Evolutionary conservation across 306 rosid species (phyloP), one percentile per base, ranked within the genome.

Genomic region (Coriaria nepalensis): DNA sequence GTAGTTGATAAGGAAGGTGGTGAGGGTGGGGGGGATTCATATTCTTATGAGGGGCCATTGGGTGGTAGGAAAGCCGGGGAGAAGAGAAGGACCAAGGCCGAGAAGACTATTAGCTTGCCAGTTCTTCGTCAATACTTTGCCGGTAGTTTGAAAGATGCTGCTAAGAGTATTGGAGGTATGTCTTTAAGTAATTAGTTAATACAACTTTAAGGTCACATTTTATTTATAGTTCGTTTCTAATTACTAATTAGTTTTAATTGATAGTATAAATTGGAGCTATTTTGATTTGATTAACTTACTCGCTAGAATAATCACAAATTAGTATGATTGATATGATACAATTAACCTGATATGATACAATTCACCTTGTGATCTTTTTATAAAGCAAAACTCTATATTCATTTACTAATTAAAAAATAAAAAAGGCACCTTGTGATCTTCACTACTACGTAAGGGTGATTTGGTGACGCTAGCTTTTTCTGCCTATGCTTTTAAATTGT

Each of bases 61-160:
- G 3, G 29, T 20, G 29, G 29, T 20, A 20, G 29, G 29, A 20
- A 75, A 62, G 74, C 52, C 51, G 54, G 15, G 10, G 71, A 69
- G 69, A 79, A 77, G 70, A 79, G 55, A 51, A 65, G 64, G 52
- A 76, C 64, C 64, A 66, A 78, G 7, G 56, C 74, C 29, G 80
- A 79, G 75, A 83, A 79, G 73, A 79, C 60, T 59, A 76, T 83
- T 66, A 79, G 90, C 71, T 74, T 79, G 74, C 65, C 65, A 43
- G 83, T 84, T 55, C 86, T 84, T 47, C 92, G 70, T 54, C 94
- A 70, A 50, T 73, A 84, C 73, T 84, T 84, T 58, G 77, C 92
- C 49, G 92, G 94, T 37, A 80, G 86, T 58, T 75, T 84, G 48
- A 84, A 77, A 83, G 86, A 84, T 58, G 94, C 94, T 37, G 90